Evolutionary conservation across 768 basidiomycete species (phyloP), one percentile per base, ranked within the genome.

Genomic region (Psilocybe tampanensis): DNA sequence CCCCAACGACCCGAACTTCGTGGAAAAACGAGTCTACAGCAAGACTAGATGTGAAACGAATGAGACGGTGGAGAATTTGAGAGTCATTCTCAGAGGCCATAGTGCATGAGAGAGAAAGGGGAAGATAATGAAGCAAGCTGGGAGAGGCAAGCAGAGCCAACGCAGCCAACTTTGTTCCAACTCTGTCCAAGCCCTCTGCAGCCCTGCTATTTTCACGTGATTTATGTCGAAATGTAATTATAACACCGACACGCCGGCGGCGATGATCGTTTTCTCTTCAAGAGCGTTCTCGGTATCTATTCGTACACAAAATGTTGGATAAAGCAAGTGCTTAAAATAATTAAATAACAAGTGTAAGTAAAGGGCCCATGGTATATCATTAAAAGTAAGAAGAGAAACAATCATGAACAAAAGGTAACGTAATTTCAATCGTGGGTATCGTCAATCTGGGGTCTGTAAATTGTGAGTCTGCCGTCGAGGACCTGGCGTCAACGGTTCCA

Each of bases 1-100:
- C 86, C 47, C 92, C 94, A 59, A 96, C 82, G 56, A 97, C 85
- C 65, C 86, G 88, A 47, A 97, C 83, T 70, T 94, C 89, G 0
- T 84, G 85, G 79, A 96, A 98, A 79, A 98, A 98, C 5, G 91
- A 89, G 69, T 84, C 79, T 11, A 93, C 82, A 2, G 93, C 89
- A 73, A 86, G 84, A 29, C 80, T 75, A 21, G 95, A 89, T 47
- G 95, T 72, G 44, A 75, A 75, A 52, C 90, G 85, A 58, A 97
- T 79, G 34, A 91, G 66, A 47, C 83, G 80, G 75, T 96, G 95
- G 58, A 88, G 70, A 43, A 82, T 58, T 64, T 78, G 75, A 21
- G 72, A 58, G 52, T 67, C 66, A 51, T 78, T 74, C 21, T 69
- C 61, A 15, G 29, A 29, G 29, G 52, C 39, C 62, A 67, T 67